Base-by-base conservation (phyloP, 1,284 basidiomycete genomes). In the Apiotrichum brassicae region DNA sequence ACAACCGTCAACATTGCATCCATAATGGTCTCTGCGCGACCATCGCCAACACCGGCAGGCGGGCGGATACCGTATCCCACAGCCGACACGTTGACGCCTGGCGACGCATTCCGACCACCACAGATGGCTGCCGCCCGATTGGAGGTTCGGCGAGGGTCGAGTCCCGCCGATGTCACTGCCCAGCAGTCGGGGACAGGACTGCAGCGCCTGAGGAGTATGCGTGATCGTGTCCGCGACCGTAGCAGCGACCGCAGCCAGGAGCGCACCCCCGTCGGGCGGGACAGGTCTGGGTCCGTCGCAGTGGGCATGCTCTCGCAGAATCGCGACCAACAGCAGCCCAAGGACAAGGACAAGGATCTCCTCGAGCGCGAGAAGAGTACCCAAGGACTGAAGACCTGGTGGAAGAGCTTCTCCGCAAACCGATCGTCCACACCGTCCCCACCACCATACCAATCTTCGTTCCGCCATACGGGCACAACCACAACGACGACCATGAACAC, bases 341-440 rank as follows among this genome's bases (percentile, higher is more conserved):
- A 28, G 33, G 37, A 37, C 16, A 19, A 24, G 19, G 45, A 28
- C 7, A 20, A 33, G 11, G 51, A 50, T 1, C 39, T 49, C 38
- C 42, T 33, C 12, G 68, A 70, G 5, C 57, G 60, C 22, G 69
- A 71, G 32, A 44, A 56, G 11, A 51, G 37, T 24, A 59, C 60
- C 1, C 62, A 64, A 18, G 82, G 77, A 49, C 78, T 88, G 49
- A 85, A 84, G 75, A 79, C 84, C 6, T 91, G 88, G 88, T 89
- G 87, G 85, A 81, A 81, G 51, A 79, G 81, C 56, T 87, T 89
- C 63, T 47, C 34, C 26, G 19, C 18, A 23, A 37, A 20, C 36
- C 22, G 43, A 39, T 26, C 19, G n/a, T 13, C 37, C 13, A 38
- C 42, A 2, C 28, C 42, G 11, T 33, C 42, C 37, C 26, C 46